Conservation (phyloP, 2,329 filamentous ascomycete genomes). For the Raffaelea arxii region DNA sequence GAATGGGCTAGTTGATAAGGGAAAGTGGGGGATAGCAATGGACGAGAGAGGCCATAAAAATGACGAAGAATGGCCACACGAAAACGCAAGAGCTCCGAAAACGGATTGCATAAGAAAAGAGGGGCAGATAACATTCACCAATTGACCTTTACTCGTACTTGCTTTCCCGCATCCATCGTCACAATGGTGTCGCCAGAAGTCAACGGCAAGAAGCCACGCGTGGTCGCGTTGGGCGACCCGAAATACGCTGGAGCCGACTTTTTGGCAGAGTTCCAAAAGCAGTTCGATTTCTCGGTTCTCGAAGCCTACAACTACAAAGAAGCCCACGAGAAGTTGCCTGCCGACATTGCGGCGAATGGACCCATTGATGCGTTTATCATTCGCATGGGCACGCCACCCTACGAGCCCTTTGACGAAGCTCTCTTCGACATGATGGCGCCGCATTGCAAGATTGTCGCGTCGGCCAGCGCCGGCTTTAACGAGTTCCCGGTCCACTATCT, state of each 20-base stretch:
- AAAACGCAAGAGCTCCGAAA: no score
- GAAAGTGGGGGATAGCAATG: neutral
- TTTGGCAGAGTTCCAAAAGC: conserved; percentile 24
- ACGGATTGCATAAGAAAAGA: no score
- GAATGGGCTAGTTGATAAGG: no score
- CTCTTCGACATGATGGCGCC: conserved; percentile 30
- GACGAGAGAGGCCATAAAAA: neutral
- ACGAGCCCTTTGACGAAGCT: conserved; percentile 38
- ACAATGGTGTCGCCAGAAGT: neutral
- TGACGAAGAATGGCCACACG: no score
- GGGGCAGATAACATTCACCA: no score
- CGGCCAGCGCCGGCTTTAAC: conserved; percentile 37
- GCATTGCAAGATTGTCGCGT: conserved; percentile 33
- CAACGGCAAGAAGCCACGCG: conserved; percentile 23
- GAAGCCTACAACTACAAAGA: conserved; percentile 25
- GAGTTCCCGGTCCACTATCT: conserved; percentile 35
- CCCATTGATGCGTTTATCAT: conserved; percentile 38
- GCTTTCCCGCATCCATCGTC: neutral
- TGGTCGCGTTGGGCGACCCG: conserved; percentile 30
- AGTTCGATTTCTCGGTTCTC: conserved; percentile 29
- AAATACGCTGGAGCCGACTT: conserved; percentile 28
- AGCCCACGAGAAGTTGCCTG: conserved; percentile 25
- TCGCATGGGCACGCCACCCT: conserved; percentile 37
- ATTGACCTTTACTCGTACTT: neutral
- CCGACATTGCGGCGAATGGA: conserved; percentile 23